These are phyloP conservation scores for Picea abies DNA, from an alignment of 83 land plant genomes.

Conservation along the genomic window DNA sequence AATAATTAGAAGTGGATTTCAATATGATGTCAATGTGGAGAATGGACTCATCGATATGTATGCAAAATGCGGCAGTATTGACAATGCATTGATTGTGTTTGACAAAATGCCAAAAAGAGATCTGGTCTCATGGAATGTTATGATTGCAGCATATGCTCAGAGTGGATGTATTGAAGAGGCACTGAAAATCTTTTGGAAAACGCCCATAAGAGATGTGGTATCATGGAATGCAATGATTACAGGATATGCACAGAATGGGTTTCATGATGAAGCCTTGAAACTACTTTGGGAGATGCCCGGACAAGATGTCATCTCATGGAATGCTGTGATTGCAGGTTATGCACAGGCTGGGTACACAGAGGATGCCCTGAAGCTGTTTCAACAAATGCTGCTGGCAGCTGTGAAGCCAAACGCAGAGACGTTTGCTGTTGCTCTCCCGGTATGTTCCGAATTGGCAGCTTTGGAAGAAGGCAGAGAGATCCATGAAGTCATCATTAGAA, in stretches of 20 bases:
- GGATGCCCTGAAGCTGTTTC: conserved; percentile 23
- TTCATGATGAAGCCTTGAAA: too few species aligned
- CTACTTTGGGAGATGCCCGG: conserved; percentile 37
- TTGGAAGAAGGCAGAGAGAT: conserved; percentile 35
- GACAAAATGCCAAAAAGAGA: conserved; percentile 22
- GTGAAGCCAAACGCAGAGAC: conserved; percentile 1
- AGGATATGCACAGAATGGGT: too few species aligned
- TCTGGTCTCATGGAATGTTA: conserved; percentile 25
- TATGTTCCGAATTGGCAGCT: conserved; percentile 33
- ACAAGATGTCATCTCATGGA: conserved; percentile 50
- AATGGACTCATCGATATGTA: conserved; percentile 29
- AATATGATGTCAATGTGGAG: conserved; percentile 10
- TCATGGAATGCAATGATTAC: too few species aligned
- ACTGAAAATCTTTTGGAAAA: too few species aligned
- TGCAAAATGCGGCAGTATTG: conserved; percentile 22
- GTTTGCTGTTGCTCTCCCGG: conserved; percentile 31
- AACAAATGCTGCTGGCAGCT: not conserved
- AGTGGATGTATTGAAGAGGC: too few species aligned
- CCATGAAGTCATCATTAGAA: conserved; percentile 47
- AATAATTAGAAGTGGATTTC: conserved; percentile 11
- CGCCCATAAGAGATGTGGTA: too few species aligned
- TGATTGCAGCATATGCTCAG: conserved; percentile 13
- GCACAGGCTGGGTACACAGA: conserved; percentile 25
- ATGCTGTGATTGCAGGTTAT: conserved; percentile 60
- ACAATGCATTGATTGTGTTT: conserved; percentile 18